Evolutionary conservation across 495 filamentous ascomycete genomes (phyloP), one percentile per base, ranked within the genome.

Genomic region (Penicillium diatomitis): DNA sequence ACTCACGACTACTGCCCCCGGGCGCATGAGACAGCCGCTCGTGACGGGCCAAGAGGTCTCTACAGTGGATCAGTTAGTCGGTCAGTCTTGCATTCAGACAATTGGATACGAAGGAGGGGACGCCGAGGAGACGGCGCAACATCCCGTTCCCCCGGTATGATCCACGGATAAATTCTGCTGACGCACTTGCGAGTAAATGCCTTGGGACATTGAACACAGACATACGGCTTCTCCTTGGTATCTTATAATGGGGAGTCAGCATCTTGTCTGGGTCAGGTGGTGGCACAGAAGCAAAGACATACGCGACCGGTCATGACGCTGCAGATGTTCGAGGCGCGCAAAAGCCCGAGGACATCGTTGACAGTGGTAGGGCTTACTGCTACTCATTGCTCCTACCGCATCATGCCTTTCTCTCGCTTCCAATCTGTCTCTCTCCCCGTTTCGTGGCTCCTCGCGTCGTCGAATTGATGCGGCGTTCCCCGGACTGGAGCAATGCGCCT

Each of bases 251-350:
- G 48, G 62, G 49, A 60, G 43, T 53, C 36, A 55, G 32, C n/a
- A 36, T 30, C 28, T n/a, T 38, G 12, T 8, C 20, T 20, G 20
- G 20, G 2, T 20, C 20, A 20, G 0, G 20, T 20, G 20, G 20
- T 20, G 20, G 20, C 20, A 20, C 20, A 20, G 20, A 20, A 20
- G 20, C 20, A 20, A 20, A 20, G 20, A 20, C 20, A 20, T 65
- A 72, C 69, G 69, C n/a, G 66, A 70, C 36, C 69, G 64, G 49
- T 72, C 65, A 48, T 72, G 69, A 10, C 69, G 63, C 53, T 70
- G 67, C 12, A 72, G 58, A 64, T 72, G 69, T 44, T 72, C 69
- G 28, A 69, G 47, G 8, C 69, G 66, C 12, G 69, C 64, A 48
- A 72, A 72, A 30, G 62, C 47, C 33, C 62, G 54, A 0, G 63